A percentile compares a stretch with the other conserved stretches of the same genome.
Conservation (phyloP, 148 eudicot species). For the Hydrangea macrophylla region DNA sequence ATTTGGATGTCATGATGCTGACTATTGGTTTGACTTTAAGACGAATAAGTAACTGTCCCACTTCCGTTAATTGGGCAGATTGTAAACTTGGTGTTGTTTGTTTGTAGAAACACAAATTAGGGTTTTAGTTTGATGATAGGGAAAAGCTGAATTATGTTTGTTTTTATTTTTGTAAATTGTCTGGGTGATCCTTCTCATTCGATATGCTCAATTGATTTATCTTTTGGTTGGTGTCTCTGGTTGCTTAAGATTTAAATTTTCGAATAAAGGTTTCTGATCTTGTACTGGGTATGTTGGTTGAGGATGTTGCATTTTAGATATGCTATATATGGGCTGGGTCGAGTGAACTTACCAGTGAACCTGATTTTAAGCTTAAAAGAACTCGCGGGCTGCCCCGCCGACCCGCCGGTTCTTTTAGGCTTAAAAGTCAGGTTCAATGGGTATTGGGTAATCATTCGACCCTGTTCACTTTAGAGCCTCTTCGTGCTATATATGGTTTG, state of each 20-base stretch:
- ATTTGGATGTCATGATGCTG: background rate
- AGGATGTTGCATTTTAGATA: background rate
- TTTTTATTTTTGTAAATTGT: background rate
- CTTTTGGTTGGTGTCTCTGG: constrained; percentile 1
- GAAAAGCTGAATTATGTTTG: background rate
- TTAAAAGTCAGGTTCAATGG: no score
- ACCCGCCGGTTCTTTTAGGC: no score
- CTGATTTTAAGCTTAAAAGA: no score
- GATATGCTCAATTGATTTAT: background rate
- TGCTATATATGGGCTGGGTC: background rate
- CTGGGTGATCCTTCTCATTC: background rate
- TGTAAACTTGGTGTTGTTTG: constrained; percentile 1
- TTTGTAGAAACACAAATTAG: background rate
- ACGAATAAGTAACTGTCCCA: background rate
- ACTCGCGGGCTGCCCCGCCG: no score
- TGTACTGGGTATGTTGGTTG: background rate
- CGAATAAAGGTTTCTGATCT: background rate
- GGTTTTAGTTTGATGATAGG: constrained; percentile 4
- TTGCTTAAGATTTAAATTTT: background rate
- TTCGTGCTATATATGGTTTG: no score
- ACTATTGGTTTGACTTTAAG: background rate
- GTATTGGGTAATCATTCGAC: no score
- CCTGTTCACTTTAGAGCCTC: no score
- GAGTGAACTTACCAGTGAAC: no score
- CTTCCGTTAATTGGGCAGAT: background rate